Evolutionary conservation across 768 basidiomycete species (phyloP).

Genomic region (Hortiboletus flavorubellus): DNA sequence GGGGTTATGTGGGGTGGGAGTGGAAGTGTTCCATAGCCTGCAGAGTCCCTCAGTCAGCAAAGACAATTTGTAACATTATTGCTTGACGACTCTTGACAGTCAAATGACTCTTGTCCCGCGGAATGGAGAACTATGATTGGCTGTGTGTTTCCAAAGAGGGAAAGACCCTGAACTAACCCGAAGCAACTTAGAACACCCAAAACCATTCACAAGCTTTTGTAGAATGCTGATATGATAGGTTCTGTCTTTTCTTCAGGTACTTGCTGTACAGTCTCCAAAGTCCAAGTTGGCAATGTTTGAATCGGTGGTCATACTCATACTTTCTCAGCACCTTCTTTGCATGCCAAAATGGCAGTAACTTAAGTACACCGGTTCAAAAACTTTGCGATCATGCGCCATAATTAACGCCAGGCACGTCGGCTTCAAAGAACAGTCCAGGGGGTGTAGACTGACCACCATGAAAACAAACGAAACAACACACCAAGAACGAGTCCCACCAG

Average conservation of each 20-base stretch:
- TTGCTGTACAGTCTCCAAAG: slow-evolving; percentile 28
- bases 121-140: no score
- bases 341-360: slow-evolving; percentile 75
- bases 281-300: not conserved
- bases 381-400: slow-evolving; percentile 45
- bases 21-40: no score
- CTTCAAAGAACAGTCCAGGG: not conserved
- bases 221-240: no score
- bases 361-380: slow-evolving; percentile 75
- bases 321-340: slow-evolving; percentile 68
- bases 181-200: no score
- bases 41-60: no score
- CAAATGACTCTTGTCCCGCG: no score
- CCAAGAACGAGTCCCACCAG: slow-evolving; percentile 25
- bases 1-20: no score
- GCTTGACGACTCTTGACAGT: no score
- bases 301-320: not conserved
- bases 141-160: no score
- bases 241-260: slow-evolving; percentile 83
- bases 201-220: no score
- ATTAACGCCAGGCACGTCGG: slow-evolving; percentile 3
- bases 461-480: slow-evolving; percentile 14
- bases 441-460: not conserved
- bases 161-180: no score
- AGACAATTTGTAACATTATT: no score